Conservation (phyloP, 208 protist species). For the Herpetomonas samuelpessoai region DNA sequence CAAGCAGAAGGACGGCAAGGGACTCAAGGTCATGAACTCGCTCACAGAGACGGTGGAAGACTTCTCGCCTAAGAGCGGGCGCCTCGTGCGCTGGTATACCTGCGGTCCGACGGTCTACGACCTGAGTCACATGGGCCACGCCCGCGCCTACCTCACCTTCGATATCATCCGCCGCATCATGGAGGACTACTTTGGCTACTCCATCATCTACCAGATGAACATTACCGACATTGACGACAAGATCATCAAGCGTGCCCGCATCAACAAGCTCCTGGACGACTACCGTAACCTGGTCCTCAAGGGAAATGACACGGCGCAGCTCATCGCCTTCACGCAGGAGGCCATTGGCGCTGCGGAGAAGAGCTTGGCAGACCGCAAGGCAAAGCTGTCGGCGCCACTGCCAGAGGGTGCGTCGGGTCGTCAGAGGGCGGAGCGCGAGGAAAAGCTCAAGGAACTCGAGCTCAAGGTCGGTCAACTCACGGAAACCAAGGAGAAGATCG, state of each 20-base stretch:
- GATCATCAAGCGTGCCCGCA: slow-evolving; percentile 95
- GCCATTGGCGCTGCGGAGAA: slow-evolving; percentile 33
- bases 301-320: slow-evolving; percentile 22
- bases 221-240: slow-evolving; percentile 99
- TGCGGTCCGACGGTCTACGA: slow-evolving; percentile 99
- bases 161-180: slow-evolving; percentile 98
- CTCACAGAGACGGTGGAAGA: slow-evolving; percentile 74
- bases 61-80: slow-evolving; percentile 64
- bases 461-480: slow-evolving; percentile 65
- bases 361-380: slow-evolving; percentile 24
- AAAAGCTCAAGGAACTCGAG: slow-evolving; percentile 77
- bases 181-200: slow-evolving; percentile 95
- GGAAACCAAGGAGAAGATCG: slow-evolving; percentile 44
- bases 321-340: slow-evolving; percentile 48
- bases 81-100: slow-evolving; percentile 93
- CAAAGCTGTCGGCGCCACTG: slow-evolving; percentile 46
- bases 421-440: slow-evolving; percentile 55
- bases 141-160: slow-evolving; percentile 97
- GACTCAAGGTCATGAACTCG: slow-evolving; percentile 76
- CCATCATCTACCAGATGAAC: slow-evolving; percentile 95
- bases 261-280: slow-evolving; percentile 82
- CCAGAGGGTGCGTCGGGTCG: slow-evolving; percentile 45
- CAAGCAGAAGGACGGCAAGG: slow-evolving; percentile 20
- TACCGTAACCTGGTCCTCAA: slow-evolving; percentile 48
- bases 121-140: slow-evolving; percentile 97